Evolutionary conservation across 1,139 yeast species (phyloP).

Genomic region (Yarrowia galli): DNA sequence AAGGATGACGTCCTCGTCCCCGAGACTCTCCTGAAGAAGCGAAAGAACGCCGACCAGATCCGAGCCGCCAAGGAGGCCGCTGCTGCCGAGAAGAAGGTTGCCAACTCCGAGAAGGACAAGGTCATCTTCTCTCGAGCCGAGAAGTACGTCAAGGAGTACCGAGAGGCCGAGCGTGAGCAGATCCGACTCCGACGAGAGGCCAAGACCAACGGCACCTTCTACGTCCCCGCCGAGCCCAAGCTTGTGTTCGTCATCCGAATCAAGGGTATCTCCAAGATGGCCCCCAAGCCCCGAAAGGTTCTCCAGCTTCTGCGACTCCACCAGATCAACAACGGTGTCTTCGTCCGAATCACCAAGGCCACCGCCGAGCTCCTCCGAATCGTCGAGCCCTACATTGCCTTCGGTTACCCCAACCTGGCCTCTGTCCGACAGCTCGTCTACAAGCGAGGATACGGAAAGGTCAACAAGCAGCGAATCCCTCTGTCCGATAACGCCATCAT

Average conservation of each 20-base stretch:
- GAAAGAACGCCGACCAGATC: constrained; percentile 67
- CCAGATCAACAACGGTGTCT: constrained; percentile 99
- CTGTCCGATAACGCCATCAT: constrained; percentile 88
- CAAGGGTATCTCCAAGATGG: constrained; percentile 99
- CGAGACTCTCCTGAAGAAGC: constrained; percentile 97
- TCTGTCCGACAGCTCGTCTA: constrained; percentile 96
- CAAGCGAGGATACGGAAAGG: constrained; percentile 99
- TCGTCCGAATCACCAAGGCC: constrained; percentile 98
- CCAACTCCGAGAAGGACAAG: constrained; percentile 93
- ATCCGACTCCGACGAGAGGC: constrained; percentile 96
- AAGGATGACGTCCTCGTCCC: constrained; percentile 61
- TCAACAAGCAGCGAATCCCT: constrained; percentile 98
- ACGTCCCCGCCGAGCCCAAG: constrained; percentile 97
- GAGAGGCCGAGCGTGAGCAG: constrained; percentile 92
- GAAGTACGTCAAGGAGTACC: constrained; percentile 97
- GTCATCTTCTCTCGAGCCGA: constrained; percentile 98
- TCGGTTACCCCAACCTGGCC: constrained; percentile 98
- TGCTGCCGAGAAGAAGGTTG: constrained; percentile 79
- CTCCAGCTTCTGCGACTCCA: constrained; percentile 96
- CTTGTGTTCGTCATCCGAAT: constrained; percentile 98
- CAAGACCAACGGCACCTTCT: constrained; percentile 80
- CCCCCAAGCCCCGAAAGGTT: constrained; percentile 99
- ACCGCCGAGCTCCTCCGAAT: constrained; percentile 95
- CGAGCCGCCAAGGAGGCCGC: constrained; percentile 56
- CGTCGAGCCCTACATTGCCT: constrained; percentile 99